Evolutionary conservation across 2,329 filamentous ascomycete genomes (phyloP).

Genomic region (Neofusicoccum umdonicola): DNA sequence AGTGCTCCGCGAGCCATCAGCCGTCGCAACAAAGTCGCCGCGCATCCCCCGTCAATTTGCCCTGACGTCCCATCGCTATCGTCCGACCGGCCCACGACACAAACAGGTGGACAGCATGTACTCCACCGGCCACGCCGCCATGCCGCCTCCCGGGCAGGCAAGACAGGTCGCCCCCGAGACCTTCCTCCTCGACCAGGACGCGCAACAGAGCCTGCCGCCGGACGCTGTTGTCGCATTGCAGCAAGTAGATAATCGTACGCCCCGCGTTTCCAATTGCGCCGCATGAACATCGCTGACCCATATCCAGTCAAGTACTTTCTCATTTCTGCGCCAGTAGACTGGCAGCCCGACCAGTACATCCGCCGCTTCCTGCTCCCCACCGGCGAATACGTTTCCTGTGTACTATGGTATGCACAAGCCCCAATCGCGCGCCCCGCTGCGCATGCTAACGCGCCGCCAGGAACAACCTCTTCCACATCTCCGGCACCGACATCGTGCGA

Average conservation of each 20-base stretch:
- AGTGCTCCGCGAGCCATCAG: conserved; percentile 16
- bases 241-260: conserved; percentile 95
- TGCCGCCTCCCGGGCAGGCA: conserved; percentile 80
- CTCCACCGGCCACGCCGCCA: conserved; percentile 59
- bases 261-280: conserved; percentile 19
- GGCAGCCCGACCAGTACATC: conserved; percentile 95
- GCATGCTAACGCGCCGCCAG: conserved; percentile 39
- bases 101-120: conserved; percentile 42
- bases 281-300: conserved; percentile 31
- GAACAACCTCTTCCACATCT: conserved; percentile 99
- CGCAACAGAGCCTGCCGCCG: conserved; percentile 91
- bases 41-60: conserved; percentile 16
- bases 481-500: conserved; percentile 96
- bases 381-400: conserved; percentile 97
- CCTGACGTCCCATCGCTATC: conserved; percentile 6
- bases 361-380: conserved; percentile 92
- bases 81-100: background rate
- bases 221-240: conserved; percentile 96
- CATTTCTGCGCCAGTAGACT: conserved; percentile 97
- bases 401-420: conserved; percentile 69
- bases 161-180: conserved; percentile 80
- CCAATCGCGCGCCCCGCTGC: conserved; percentile 17
- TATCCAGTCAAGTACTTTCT: conserved; percentile 94
- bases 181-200: conserved; percentile 96
- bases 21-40: conserved; percentile 13